These are phyloP conservation scores for Hortiboletus campestris DNA, from an alignment of 768 basidiomycete species.

Conservation along the genomic window DNA sequence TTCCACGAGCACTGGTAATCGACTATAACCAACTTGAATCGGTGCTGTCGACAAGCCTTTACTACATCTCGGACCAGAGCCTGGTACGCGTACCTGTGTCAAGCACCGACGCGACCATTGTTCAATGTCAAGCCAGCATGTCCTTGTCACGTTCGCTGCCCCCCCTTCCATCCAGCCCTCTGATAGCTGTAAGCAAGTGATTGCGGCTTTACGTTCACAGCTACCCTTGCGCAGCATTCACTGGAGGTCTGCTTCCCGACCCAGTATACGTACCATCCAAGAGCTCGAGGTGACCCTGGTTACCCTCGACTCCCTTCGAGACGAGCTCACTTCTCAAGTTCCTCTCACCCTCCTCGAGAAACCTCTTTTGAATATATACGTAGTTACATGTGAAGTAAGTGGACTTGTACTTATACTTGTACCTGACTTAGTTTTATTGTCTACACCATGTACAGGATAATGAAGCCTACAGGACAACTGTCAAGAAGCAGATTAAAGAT, in stretches of 20 bases:
- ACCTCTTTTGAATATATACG: conserved; percentile 82
- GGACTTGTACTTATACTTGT: background rate
- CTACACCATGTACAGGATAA: conserved; percentile 42
- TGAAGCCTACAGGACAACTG: conserved; percentile 72
- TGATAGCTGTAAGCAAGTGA: conserved; percentile 70
- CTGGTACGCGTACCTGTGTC: background rate
- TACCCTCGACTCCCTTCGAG: conserved; percentile 62
- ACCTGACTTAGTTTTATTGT: conserved; percentile 2
- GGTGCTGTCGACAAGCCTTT: background rate
- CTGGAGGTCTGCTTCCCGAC: conserved; percentile 78
- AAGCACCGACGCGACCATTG: background rate
- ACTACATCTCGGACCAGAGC: background rate
- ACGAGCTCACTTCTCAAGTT: conserved; percentile 74
- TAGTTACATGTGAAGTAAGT: conserved; percentile 85
- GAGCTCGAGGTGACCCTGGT: conserved; percentile 79
- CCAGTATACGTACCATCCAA: conserved; percentile 82
- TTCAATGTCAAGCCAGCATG: conserved; percentile 45
- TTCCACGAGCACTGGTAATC: conserved; percentile 18
- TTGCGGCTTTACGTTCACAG: conserved; percentile 61
- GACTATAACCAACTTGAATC: too few species aligned
- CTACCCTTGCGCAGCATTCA: conserved; percentile 87
- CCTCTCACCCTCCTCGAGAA: conserved; percentile 79
- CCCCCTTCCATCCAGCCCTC: conserved; percentile 64
- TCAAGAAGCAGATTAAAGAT: conserved; percentile 87
- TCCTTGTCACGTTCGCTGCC: conserved; percentile 68